Percentiles rank a stretch among this genome's conserved stretches.
Evolutionary conservation across 139 green algal genomes (phyloP).

Genomic region (Auxenochlorella pyrenoidosa): DNA sequence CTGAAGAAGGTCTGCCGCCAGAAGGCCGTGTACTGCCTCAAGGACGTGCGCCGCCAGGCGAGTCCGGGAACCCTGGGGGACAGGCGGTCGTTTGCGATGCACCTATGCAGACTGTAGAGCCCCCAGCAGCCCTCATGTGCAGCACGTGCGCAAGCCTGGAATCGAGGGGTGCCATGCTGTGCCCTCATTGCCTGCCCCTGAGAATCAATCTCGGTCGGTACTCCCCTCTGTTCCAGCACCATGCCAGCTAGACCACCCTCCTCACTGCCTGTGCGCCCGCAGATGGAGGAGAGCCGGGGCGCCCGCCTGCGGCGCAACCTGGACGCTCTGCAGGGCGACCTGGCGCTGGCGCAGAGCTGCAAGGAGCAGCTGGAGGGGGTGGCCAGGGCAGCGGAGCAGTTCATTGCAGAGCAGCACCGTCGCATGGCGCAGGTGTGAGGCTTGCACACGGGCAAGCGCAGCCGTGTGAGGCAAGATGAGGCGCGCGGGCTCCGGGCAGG

Average conservation of each 20-base stretch:
- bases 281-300: constrained; percentile 50
- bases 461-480: too few species aligned
- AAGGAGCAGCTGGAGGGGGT: constrained; percentile 17
- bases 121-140: too few species aligned
- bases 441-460: background rate
- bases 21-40: constrained; percentile 49
- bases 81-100: too few species aligned
- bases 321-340: constrained; percentile 35
- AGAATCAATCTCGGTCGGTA: too few species aligned
- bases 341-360: constrained; percentile 21
- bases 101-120: too few species aligned
- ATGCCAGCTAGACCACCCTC: too few species aligned
- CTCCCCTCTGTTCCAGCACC: too few species aligned
- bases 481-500: too few species aligned
- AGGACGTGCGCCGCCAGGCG: constrained; percentile 40
- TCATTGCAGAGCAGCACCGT: constrained; percentile 18
- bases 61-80: too few species aligned
- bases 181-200: too few species aligned
- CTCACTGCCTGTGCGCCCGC: background rate
- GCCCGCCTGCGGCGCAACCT: constrained; percentile 35
- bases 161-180: too few species aligned
- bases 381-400: constrained; percentile 17
- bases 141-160: too few species aligned
- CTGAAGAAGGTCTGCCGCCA: constrained; percentile 76
- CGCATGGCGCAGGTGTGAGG: constrained; percentile 6